phyloP scores from a whole-genome alignment of 2,329 filamentous ascomycete genomes.

The Leptographium procerum region DNA sequence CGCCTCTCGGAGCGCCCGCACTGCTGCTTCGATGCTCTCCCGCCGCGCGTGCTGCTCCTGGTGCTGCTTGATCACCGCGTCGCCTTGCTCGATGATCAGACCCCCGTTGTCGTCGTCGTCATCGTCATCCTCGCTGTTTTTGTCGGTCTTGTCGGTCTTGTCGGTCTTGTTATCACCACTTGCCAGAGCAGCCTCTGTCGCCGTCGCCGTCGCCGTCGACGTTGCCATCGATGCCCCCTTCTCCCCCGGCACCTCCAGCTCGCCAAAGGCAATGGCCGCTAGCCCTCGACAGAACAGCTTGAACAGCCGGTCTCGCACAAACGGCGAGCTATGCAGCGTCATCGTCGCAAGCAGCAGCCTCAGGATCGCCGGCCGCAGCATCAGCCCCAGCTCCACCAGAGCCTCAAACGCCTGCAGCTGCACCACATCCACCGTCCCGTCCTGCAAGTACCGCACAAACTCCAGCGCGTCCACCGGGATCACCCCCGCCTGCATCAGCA shows the following conservation, averaged over 20 bases:
- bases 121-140: conserved; percentile 37
- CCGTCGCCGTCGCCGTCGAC: too few species aligned
- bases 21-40: conserved; percentile 33
- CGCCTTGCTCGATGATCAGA: conserved; percentile 36
- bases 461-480: conserved; percentile 42
- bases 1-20: conserved; percentile 37
- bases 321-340: conserved; percentile 53
- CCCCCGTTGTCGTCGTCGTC: conserved; percentile 23
- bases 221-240: not conserved
- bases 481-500: conserved; percentile 52
- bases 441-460: conserved; percentile 54
- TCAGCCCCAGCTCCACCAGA: conserved; percentile 50
- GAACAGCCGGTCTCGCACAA: conserved; percentile 48
- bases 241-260: conserved; percentile 37
- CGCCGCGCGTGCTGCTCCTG: conserved; percentile 34
- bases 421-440: conserved; percentile 50
- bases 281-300: conserved; percentile 47
- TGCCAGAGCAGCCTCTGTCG: too few species aligned
- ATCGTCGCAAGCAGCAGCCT: conserved; percentile 45
- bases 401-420: conserved; percentile 56
- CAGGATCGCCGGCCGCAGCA: conserved; percentile 44
- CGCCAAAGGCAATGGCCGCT: conserved; percentile 53
- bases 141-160: conserved; percentile 23
- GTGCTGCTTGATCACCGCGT: conserved; percentile 29
- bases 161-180: not conserved